phyloP scores from a whole-genome alignment of 768 basidiomycete genomes.

The Auricularia auricula-judae region DNA sequence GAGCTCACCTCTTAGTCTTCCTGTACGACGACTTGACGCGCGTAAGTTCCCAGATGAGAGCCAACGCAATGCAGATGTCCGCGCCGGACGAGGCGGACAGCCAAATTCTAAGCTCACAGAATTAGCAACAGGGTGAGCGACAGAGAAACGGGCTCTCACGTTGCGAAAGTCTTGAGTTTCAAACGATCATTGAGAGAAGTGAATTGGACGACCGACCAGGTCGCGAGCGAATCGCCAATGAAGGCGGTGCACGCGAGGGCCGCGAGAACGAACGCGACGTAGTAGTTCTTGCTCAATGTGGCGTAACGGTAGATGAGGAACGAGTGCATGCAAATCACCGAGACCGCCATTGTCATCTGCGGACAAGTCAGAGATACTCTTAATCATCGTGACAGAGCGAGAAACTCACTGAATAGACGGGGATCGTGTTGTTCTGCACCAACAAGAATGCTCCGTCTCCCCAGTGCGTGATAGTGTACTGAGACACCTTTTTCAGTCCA shows the following conservation, averaged over 20 bases:
- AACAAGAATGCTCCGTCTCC: not conserved
- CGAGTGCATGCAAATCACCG: not conserved
- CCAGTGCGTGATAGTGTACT: not conserved
- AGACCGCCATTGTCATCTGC: slow-evolving; percentile 1
- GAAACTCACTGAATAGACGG: not conserved
- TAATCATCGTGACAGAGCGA: no score
- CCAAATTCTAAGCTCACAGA: not conserved
- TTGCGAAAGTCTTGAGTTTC: not conserved
- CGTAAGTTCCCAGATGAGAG: not conserved
- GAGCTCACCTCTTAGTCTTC: not conserved
- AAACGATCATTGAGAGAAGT: not conserved
- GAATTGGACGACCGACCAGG: not conserved
- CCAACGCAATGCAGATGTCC: not conserved
- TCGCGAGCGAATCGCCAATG: not conserved
- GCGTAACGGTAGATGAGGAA: not conserved
- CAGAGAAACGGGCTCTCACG: not conserved
- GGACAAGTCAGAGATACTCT: not conserved
- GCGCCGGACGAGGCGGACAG: not conserved
- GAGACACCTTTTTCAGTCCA: not conserved
- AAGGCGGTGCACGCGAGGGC: not conserved
- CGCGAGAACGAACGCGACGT: not conserved
- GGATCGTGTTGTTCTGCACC: not conserved
- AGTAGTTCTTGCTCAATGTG: not conserved
- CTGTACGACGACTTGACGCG: not conserved
- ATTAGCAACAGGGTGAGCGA: not conserved